Base-by-base conservation (phyloP, 371 early-diverging fungal species). In the Syncephalis plumigaleata region DNA sequence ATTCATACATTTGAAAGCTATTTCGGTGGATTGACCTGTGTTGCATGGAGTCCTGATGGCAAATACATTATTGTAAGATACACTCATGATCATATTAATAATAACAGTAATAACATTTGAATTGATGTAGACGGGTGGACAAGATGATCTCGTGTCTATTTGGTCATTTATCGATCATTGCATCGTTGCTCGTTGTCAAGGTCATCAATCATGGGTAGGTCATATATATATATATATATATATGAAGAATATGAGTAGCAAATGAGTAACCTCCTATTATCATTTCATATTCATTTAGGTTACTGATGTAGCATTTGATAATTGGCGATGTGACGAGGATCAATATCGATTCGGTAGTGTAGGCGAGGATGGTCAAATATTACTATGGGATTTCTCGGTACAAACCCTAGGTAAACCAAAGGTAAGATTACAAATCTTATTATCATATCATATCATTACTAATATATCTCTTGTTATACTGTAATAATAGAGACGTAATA, bases 61-160 rank as follows among this genome's bases (percentile, higher is more conserved):
- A 82, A 74, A 55, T 93, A 86, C 58, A 67, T 98, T 18, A 65
- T 94, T 47, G 87, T 86, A 59, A 77, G 60, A 36, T 3, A 0
- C 31, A 11, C 42, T 15, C 9, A 3, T 36, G 23, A 27, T 50
- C 45, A 13, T 39, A 13, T 25, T 2, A 20, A 24, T 16, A 11
- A 31, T 23, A 13, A 36, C 39, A 13, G 13, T 39, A 47, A 16
- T 13, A 13, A 3, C 38, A 0, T 8, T 15, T 15, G 36, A 1
- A 27, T 23, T 40, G n/a, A 9, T n/a, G 9, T 53, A 70, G 73
- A 73, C 80, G 0, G 87, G 97, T 9, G 90, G 94, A 0, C 91
- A 98, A 56, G 99, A 98, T 62, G 97, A 98, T 59, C 58, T 91
- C 9, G 75, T 97, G 11, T 82, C 90, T 1, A 71, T 98, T 2